Conservation (phyloP, 2,329 filamentous ascomycete species). For the Verticillium klebahnii region DNA sequence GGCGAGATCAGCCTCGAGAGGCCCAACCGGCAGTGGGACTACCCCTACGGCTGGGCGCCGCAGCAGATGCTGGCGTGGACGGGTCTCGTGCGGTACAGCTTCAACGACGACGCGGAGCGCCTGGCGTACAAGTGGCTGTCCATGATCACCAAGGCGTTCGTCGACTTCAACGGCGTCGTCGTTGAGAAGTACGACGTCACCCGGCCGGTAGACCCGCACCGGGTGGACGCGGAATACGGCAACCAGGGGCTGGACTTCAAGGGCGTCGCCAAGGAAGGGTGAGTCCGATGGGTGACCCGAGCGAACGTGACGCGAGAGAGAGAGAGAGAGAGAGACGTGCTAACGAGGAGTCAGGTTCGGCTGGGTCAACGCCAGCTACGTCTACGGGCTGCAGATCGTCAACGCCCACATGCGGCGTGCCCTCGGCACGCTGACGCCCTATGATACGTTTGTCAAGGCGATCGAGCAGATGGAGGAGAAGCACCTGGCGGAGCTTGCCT, state of each 20-base stretch:
- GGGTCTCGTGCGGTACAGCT: constrained; percentile 85
- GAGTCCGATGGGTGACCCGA: constrained; percentile 34
- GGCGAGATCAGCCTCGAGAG: constrained; percentile 74
- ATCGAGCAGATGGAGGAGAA: constrained; percentile 50
- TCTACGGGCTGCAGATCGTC: constrained; percentile 85
- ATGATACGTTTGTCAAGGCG: constrained; percentile 74
- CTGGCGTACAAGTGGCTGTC: constrained; percentile 95
- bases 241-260: constrained; percentile 96
- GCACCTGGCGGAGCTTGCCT: constrained; percentile 40
- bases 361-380: constrained; percentile 98
- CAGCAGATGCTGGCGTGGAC: constrained; percentile 99
- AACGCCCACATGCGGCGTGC: constrained; percentile 87
- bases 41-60: constrained; percentile 95
- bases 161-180: constrained; percentile 96
- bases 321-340: constrained; percentile 7
- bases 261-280: constrained; percentile 94
- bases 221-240: constrained; percentile 94
- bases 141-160: constrained; percentile 98
- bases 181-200: constrained; percentile 99
- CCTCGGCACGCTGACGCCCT: constrained; percentile 81
- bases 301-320: neutral
- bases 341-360: constrained; percentile 65
- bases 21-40: constrained; percentile 97
- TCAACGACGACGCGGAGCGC: constrained; percentile 81
- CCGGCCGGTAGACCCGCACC: constrained; percentile 80